Conservation (phyloP, 1,139 yeast species). For the Scheffersomyces titani region DNA sequence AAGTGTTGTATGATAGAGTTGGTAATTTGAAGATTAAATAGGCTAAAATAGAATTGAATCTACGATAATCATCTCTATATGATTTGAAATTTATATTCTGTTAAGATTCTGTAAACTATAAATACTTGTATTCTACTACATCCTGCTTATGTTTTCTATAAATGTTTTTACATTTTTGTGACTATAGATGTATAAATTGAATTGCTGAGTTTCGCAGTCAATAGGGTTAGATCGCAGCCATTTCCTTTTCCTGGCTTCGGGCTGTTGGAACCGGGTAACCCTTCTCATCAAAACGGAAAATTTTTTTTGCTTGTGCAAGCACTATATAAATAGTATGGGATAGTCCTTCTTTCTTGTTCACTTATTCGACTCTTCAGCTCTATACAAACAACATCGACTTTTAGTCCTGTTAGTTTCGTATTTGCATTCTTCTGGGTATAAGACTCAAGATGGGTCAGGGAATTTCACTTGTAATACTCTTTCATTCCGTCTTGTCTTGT, state of each 20-base stretch:
- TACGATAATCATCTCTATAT: not conserved
- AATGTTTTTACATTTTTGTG: too few species aligned
- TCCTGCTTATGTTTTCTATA: not conserved
- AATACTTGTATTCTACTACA: too few species aligned
- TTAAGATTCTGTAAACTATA: too few species aligned
- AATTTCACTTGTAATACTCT: not conserved
- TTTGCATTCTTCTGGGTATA: not conserved
- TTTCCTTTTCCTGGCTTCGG: not conserved
- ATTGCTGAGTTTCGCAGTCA: not conserved
- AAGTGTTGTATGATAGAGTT: not conserved
- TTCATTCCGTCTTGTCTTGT: not conserved
- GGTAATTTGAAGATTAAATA: not conserved
- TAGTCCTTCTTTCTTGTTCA: not conserved
- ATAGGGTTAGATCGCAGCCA: not conserved
- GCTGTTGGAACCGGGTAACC: not conserved
- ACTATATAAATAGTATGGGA: not conserved
- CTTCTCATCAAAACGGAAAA: not conserved
- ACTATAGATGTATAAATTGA: too few species aligned
- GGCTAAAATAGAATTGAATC: not conserved
- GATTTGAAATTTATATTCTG: not conserved
- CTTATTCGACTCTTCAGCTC: not conserved
- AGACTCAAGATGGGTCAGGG: slow-evolving; percentile 1
- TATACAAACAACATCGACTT: not conserved
- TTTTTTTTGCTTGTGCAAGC: not conserved
- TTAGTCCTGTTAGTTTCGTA: not conserved